These are phyloP conservation scores for Pichia ethanolica DNA, from an alignment of 805 yeast genomes.

Conservation along the genomic window DNA sequence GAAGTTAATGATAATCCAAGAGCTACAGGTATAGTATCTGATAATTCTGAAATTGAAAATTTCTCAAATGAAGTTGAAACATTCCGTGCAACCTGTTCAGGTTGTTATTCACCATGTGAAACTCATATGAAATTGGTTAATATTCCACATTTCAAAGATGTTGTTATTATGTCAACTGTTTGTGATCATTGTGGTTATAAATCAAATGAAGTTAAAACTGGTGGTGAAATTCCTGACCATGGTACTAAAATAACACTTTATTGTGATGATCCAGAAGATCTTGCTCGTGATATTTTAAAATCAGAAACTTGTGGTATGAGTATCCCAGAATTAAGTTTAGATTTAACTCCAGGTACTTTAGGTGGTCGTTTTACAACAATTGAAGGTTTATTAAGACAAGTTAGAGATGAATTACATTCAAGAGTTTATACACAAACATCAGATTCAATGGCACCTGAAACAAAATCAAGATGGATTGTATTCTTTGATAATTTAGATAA, in stretches of 20 bases:
- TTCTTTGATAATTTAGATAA: conserved; percentile 69
- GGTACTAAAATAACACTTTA: conserved; percentile 69
- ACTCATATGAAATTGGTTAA: conserved; percentile 96
- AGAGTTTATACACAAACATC: conserved; percentile 82
- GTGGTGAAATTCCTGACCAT: conserved; percentile 87
- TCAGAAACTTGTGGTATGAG: conserved; percentile 85
- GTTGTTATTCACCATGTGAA: conserved; percentile 73
- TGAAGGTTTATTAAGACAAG: conserved; percentile 88
- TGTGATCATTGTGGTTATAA: conserved; percentile 93
- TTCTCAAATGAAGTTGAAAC: conserved; percentile 86
- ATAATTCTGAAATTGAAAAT: conserved; percentile 72
- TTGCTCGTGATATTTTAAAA: conserved; percentile 89
- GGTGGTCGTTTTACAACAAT: conserved; percentile 98
- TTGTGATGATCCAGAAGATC: conserved; percentile 85
- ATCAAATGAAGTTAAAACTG: conserved; percentile 96
- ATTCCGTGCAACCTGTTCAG: conserved; percentile 86
- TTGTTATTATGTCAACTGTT: conserved; percentile 88
- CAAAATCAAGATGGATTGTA: conserved; percentile 73
- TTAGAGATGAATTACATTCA: conserved; percentile 76
- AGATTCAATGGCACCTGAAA: conserved; percentile 80
- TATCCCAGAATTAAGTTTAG: conserved; percentile 84
- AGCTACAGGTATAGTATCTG: conserved; percentile 55
- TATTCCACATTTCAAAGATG: conserved; percentile 97
- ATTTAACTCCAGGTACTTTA: conserved; percentile 89
- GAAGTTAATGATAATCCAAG: conserved; percentile 31